Evolutionary conservation across 805 yeast species (phyloP).

Genomic region (Saccharomycopsis olivae): DNA sequence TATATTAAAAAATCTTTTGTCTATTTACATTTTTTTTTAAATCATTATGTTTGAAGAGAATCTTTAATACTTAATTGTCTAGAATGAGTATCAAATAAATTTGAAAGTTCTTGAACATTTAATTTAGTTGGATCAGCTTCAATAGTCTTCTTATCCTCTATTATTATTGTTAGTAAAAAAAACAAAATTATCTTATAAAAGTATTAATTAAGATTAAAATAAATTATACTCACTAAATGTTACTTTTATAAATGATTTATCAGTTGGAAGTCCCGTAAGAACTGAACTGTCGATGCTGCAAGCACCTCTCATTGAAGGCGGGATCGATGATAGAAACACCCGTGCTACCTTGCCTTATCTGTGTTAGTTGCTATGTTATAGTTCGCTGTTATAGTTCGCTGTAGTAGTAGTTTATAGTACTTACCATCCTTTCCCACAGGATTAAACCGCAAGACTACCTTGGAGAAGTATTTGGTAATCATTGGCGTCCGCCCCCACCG

Average conservation of each 20-base stretch:
- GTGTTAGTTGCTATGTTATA: too few species aligned
- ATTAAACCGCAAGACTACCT: conserved; percentile 65
- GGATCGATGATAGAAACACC: conserved; percentile 66
- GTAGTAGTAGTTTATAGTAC: conserved; percentile 23
- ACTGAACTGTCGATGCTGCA: conserved; percentile 60
- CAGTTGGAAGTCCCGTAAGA: conserved; percentile 34
- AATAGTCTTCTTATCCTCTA: conserved; percentile 62
- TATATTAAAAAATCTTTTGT: too few species aligned
- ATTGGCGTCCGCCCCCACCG: too few species aligned
- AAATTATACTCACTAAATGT: conserved; percentile 37
- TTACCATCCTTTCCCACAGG: conserved; percentile 59
- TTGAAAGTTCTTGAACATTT: conserved; percentile 51
- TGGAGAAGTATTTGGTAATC: conserved; percentile 86
- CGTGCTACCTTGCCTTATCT: conserved; percentile 78
- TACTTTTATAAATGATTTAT: conserved; percentile 57
- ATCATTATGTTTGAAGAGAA: conserved; percentile 21
- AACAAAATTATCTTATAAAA: not conserved
- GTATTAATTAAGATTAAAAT: not conserved
- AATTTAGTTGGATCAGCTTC: conserved; percentile 52
- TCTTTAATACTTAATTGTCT: conserved; percentile 39
- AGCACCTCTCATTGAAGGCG: conserved; percentile 55
- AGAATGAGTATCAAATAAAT: conserved; percentile 70
- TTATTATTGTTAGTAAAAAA: conserved; percentile 4
- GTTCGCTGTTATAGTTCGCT: not conserved
- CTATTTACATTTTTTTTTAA: too few species aligned